Percentiles rank a stretch among this genome's conserved stretches.
These are phyloP conservation scores for Trametes maxima DNA, from an alignment of 768 basidiomycete species.

Conservation along the genomic window DNA sequence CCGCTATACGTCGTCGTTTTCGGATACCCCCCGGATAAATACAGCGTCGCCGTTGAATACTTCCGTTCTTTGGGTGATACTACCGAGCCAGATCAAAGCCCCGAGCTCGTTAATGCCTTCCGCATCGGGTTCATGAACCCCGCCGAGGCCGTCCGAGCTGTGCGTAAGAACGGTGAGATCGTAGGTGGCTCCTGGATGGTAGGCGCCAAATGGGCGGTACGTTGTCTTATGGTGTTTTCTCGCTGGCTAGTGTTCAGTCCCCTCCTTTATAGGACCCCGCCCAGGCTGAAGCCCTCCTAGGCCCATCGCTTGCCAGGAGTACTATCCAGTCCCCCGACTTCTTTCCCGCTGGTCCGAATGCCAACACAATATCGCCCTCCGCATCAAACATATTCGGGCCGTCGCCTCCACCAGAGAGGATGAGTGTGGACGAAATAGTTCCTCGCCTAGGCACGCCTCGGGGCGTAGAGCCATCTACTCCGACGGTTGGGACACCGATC, in stretches of 20 bases:
- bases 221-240: slow-evolving; percentile 36
- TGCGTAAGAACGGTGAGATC: slow-evolving; percentile 82
- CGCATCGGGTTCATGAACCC: slow-evolving; percentile 72
- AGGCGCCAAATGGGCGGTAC: slow-evolving; percentile 83
- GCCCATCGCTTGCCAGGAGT: slow-evolving; percentile 32
- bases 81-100: slow-evolving; percentile 66
- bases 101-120: slow-evolving; percentile 80
- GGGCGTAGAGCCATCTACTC: slow-evolving; percentile 32
- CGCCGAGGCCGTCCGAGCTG: slow-evolving; percentile 76
- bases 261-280: slow-evolving; percentile 52
- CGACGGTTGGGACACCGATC: slow-evolving; percentile 68
- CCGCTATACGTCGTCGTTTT: slow-evolving; percentile 76
- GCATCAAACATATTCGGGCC: slow-evolving; percentile 45
- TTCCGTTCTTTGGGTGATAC: slow-evolving; percentile 73
- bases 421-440: slow-evolving; percentile 39
- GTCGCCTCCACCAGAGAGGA: slow-evolving; percentile 13
- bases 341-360: slow-evolving; percentile 20
- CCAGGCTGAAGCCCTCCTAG: slow-evolving; percentile 57
- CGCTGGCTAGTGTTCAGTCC: not conserved
- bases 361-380: slow-evolving; percentile 30
- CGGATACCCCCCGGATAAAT: slow-evolving; percentile 85
- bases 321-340: slow-evolving; percentile 26
- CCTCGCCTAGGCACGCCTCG: slow-evolving; percentile 33
- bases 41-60: slow-evolving; percentile 69
- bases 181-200: slow-evolving; percentile 79